Evolutionary conservation across 345 rosid genomes (phyloP), one percentile per base, ranked within the genome.

Genomic region (Gossypium longicalyx): DNA sequence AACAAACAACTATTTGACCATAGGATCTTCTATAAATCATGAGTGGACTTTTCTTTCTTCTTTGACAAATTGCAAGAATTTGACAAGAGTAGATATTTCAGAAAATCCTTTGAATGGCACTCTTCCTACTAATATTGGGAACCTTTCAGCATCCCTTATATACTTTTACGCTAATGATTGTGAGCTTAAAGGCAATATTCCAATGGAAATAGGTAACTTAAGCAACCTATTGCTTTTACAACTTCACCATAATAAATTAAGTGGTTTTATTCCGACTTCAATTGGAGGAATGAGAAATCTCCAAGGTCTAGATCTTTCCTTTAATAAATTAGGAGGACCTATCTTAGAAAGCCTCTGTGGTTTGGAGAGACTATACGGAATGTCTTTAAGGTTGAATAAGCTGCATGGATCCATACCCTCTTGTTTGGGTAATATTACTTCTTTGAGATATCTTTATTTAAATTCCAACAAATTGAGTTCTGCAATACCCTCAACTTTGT

Each of bases 111-210:
- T 77, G 2, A 34, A 44, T 15, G 44, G 64, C 0, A 1, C 16
- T 5, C 71, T 79, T 45, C 76, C 76, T 2, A 64, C 13, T 56
- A 64, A 65, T 0, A 7, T 79, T 3, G 23, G 78, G 2, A 79
- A 75, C 52, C 76, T 71, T 13, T 75, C 82, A 2, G 1, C 9
- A 11, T 58, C 63, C 16, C 34, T 58, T 23, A 8, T 4, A 58
- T 3, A 58, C 2, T 58, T 58, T 58, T 4, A 12, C 8, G 63
- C 63, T 23, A 0, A 0, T 5, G 1, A 3, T 22, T 58, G 62
- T 11, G 34, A 58, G 15, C 62, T 58, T 58, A 0, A 58, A 58
- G 62, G 62, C 12, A 58, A 58, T 22, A 58, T 58, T 58, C 62
- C 62, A 1, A 22, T 22, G 34, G 62, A 22, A 23, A 22, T 58